A percentile compares a stretch with the other conserved stretches of the same genome.
Evolutionary conservation across 495 filamentous ascomycete genomes (phyloP).

Genomic region (Aspergillus wentii): DNA sequence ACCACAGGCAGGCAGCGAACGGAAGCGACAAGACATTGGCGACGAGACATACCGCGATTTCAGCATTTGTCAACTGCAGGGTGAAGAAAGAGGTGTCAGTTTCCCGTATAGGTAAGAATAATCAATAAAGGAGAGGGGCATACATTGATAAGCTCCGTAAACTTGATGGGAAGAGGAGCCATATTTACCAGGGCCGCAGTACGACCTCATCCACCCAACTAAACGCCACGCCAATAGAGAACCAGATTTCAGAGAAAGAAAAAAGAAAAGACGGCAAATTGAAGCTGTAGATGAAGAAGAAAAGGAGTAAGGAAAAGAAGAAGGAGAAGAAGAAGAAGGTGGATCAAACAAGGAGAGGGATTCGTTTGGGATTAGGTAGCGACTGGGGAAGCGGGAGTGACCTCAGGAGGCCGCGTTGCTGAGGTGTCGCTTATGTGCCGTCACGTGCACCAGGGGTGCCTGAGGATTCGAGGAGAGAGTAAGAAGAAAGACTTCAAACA

Average conservation of each 20-base stretch:
- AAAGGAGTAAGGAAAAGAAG: constrained; percentile 13
- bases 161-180: constrained; percentile 87
- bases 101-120: background rate
- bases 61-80: constrained; percentile 65
- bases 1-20: constrained; percentile 7
- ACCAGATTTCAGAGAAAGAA: constrained; percentile 15
- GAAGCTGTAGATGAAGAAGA: constrained; percentile 12
- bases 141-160: constrained; percentile 90
- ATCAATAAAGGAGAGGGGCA: constrained; percentile 18
- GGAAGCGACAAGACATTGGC: constrained; percentile 3
- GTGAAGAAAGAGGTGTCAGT: constrained; percentile 18
- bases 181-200: constrained; percentile 50
- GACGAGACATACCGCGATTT: constrained; percentile 66
- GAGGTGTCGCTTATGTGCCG: constrained; percentile 41
- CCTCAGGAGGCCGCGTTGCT: constrained; percentile 45
- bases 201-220: constrained; percentile 47
- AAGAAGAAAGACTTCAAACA: too few species aligned
- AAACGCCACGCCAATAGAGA: constrained; percentile 41
- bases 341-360: background rate
- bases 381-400: constrained; percentile 27
- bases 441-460: constrained; percentile 29
- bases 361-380: background rate
- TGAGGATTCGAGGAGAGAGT: too few species aligned
- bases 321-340: constrained; percentile 3
- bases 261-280: constrained; percentile 20